phyloP scores from a whole-genome alignment of 805 yeast species.

The Cyberlindnera mississippiensis region DNA sequence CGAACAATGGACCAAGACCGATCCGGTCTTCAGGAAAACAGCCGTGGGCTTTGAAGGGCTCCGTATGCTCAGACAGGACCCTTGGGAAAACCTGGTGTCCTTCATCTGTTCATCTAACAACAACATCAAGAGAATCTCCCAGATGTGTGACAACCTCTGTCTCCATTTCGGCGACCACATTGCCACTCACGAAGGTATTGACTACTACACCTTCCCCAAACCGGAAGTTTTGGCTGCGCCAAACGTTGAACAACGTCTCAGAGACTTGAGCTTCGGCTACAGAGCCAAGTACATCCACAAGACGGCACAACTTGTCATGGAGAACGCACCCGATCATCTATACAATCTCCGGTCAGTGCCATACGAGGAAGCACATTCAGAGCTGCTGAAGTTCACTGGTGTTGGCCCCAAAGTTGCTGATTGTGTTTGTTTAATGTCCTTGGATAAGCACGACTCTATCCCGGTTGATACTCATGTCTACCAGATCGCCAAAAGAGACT shows the following conservation, averaged over 20 bases:
- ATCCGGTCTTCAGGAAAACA: constrained; percentile 42
- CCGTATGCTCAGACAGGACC: constrained; percentile 86
- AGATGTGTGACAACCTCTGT: constrained; percentile 84
- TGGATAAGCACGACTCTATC: constrained; percentile 80
- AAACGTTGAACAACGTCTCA: constrained; percentile 41
- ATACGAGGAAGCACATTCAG: constrained; percentile 52
- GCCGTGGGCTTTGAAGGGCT: constrained; percentile 56
- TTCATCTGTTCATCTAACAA: constrained; percentile 96
- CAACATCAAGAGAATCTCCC: constrained; percentile 87
- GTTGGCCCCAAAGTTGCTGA: constrained; percentile 99
- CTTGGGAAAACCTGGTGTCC: constrained; percentile 91
- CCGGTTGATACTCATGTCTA: constrained; percentile 96
- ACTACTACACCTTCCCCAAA: constrained; percentile 71
- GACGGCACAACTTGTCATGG: constrained; percentile 54
- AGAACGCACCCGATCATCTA: constrained; percentile 31
- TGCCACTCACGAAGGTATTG: constrained; percentile 46
- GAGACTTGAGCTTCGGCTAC: constrained; percentile 72
- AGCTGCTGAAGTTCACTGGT: constrained; percentile 66
- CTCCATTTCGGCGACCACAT: constrained; percentile 62
- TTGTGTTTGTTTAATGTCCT: constrained; percentile 88
- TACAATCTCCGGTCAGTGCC: constrained; percentile 40
- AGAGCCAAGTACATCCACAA: constrained; percentile 82
- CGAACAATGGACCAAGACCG: no score
- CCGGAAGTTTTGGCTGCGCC: constrained; percentile 46
- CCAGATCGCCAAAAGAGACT: constrained; percentile 83